Evolutionary conservation across 108 stramenopile genomes (phyloP), one percentile per base, ranked within the genome.

Genomic region (Pelagomonas calceolata): DNA sequence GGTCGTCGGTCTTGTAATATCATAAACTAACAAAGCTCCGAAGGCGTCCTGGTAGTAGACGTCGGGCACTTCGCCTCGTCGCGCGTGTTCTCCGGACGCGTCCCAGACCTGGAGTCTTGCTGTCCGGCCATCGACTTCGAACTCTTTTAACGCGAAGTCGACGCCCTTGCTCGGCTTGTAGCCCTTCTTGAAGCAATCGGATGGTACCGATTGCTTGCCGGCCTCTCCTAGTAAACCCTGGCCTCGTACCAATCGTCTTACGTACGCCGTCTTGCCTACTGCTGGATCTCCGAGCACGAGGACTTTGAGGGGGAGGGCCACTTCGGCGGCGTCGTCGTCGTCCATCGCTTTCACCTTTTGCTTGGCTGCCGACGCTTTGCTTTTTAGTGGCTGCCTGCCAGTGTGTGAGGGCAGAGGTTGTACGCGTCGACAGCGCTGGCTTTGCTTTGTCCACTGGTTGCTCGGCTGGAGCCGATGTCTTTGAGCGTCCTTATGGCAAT

Each of bases 41-140:
- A 69, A 34, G 32, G 36, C 34, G 39, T 69, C 69, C 16, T 26
- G 35, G 30, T 37, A 37, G 36, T 69, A 69, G 30, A 69, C 69
- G 12, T 15, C 0, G 32, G 69, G 39, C 16, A 69, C 45, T 30
- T 4, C 32, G 7, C 34, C 33, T 1, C 39, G 14, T 18, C 18
- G 18, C 51, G 51, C 0, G 17, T 69, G 39, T 4, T 12, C 36
- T 36, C 69, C 69, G 32, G 69, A 36, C 17, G 45, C 39, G 51
- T 69, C 69, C 69, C 69, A 69, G 32, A 69, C 39, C 51, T 69
- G 69, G 32, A 69, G 39, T 3, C 69, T n/a, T 0, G 45, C 69
- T 1, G 69, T 69, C 34, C 31, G n/a, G 15, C 30, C 69, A 31
- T 60, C 34, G 30, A 69, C 36, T 1, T 30, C n/a, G 32, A 69